Base-by-base conservation (phyloP, 805 yeast genomes). In the Clavispora vitiphila region DNA sequence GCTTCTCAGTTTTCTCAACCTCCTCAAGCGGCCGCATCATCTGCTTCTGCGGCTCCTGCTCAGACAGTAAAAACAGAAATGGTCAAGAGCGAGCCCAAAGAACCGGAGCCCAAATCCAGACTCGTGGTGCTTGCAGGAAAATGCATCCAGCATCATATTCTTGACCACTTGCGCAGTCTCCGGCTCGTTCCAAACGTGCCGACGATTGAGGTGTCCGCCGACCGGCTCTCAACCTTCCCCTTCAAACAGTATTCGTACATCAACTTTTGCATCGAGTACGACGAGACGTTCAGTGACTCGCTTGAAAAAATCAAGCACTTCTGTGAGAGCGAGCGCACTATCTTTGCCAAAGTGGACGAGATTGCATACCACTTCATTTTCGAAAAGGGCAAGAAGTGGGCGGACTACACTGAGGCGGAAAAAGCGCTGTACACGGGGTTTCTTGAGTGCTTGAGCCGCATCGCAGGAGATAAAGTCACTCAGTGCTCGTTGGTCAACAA, bases 401-500 rank as follows among this genome's bases (percentile, higher is more conserved):
- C 47, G 3, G 65, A 61, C 18, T 64, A 60, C 46, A 45, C 50
- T 6, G 52, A 49, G 2, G 23, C 39, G 2, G 65, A 64, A 40
- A 56, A 54, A 24, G 44, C 46, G 5, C 51, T 49, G 29, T 69
- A 69, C 45, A 37, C 39, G 2, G 36, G 34, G 12, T 62, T 65
- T 30, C 38, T 67, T 7, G 52, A 53, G 2, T 43, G 45, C 0
- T 42, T 69, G 30, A 48, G 40, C 26, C 43, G 50, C 11, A 42
- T 45, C 3, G 64, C 55, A 2, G 63, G 58, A 3, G 49, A 42
- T 5, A 64, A 64, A 40, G 65, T 70, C 2, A 48, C 43, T 0
- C 74, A 70, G 27, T 61, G 67, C 38, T 69, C 75, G 7, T 47
- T 68, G n/a, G 56, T 69, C 21, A 55, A 58, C 45, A 69, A 69